Base-by-base conservation (phyloP, 2,329 filamentous ascomycete species). In the Fusarium citri region DNA sequence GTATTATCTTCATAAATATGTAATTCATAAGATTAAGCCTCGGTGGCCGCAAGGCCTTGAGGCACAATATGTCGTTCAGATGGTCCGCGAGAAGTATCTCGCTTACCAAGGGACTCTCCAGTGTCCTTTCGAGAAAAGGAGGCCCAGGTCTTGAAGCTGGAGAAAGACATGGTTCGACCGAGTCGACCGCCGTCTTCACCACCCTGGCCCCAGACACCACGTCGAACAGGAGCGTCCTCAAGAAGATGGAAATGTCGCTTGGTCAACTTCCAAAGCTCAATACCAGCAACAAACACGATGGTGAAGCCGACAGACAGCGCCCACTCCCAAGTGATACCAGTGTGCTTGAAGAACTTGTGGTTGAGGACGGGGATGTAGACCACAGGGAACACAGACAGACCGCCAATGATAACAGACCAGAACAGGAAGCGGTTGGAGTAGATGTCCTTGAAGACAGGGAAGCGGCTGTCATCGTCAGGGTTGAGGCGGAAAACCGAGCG, bases 291-390 rank as follows among this genome's bases (percentile, higher is more conserved):
- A 75, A 91, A 94, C 6, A 92, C 76, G 15, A 90, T 68, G 0
- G 89, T 86, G 61, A 87, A 88, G 22, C 89, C 86, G 31, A 92
- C 82, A 1, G 91, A 87, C 8, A 94, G 82, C 3, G 85, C 88
- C 91, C 91, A 94, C 77, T 94, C 92, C 92, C 92, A 94, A 20
- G 83, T 85, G 72, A 94, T 93, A 20, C 83, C 85, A 10, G 81
- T 85, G 80, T 94, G 91, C 81, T 92, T 91, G 84, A 94, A 93
- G 40, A 94, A 91, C 28, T 85, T 84, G 18, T 83, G 86, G 81
- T 92, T 93, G 69, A 94, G 83, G 56, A 85, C 85, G 0, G 91
- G 91, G 50, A 94, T 92, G 77, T 94, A 92, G n/a, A 92, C 84
- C 14, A 89, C 86, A 4, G 88, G 87, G 75, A 91, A 89, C 3